Percentiles rank a stretch among this genome's conserved stretches.
Evolutionary conservation across 1,139 yeast species (phyloP).

Genomic region (Debaryomyces subglobosus): DNA sequence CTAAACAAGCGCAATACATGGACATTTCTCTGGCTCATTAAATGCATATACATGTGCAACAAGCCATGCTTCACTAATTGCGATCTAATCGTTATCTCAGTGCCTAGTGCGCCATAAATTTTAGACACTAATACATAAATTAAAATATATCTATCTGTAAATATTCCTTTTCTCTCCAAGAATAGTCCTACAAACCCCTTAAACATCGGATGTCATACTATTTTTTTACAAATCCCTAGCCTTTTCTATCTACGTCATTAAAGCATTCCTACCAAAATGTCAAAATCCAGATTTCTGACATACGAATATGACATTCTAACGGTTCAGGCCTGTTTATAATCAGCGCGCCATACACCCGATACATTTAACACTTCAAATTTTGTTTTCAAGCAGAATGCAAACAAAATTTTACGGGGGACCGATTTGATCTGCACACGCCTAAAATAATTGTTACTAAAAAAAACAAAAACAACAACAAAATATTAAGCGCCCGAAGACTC

Average conservation of each 20-base stretch:
- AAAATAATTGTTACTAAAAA: background rate
- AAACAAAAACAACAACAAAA: constrained; percentile 1
- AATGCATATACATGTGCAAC: background rate
- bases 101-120: background rate
- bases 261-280: background rate
- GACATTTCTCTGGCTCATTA: background rate
- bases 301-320: background rate
- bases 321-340: background rate
- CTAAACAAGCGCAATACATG: background rate
- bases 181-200: no score
- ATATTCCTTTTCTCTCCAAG: background rate
- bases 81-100: background rate
- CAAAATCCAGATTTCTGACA: background rate
- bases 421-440: background rate
- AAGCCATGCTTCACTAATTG: background rate
- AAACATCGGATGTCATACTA: background rate
- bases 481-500: constrained; percentile 2
- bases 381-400: background rate
- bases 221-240: background rate
- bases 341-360: background rate
- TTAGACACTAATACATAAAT: background rate
- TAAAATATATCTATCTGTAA: background rate
- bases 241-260: background rate
- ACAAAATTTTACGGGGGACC: background rate
- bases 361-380: background rate